Conservation (phyloP, 768 basidiomycete species). For the Hirschioporus abietinus region DNA sequence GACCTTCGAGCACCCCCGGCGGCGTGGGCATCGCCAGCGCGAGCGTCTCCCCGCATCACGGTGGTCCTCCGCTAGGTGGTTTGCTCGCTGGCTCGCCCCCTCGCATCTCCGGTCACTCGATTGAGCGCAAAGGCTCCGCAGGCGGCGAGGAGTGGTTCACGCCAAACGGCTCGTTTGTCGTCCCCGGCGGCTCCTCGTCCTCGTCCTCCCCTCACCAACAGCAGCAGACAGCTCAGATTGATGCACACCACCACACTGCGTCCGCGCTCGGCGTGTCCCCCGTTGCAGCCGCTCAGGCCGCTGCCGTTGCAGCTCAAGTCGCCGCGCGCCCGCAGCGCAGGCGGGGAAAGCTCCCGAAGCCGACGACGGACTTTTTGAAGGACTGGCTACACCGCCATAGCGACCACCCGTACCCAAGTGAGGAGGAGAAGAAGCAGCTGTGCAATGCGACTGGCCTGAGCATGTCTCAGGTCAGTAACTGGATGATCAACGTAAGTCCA, state of each 20-base stretch:
- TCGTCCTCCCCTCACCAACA: slow-evolving; percentile 27
- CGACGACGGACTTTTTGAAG: slow-evolving; percentile 85
- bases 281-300: slow-evolving; percentile 36
- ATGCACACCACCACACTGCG: slow-evolving; percentile 39
- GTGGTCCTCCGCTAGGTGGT: not conserved
- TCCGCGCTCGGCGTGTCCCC: slow-evolving; percentile 37
- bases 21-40: not conserved
- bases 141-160: slow-evolving; percentile 58
- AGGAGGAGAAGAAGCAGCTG: slow-evolving; percentile 87
- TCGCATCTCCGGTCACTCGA: slow-evolving; percentile 70
- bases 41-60: not conserved
- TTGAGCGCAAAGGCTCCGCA: slow-evolving; percentile 41
- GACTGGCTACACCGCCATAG: slow-evolving; percentile 85
- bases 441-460: slow-evolving; percentile 81
- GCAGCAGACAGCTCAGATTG: slow-evolving; percentile 25
- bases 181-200: slow-evolving; percentile 21
- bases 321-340: slow-evolving; percentile 71
- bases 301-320: slow-evolving; percentile 54
- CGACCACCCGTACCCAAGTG: slow-evolving; percentile 84
- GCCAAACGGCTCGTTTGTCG: slow-evolving; percentile 53
- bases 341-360: slow-evolving; percentile 84
- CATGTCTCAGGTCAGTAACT: slow-evolving; percentile 88
- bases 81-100: slow-evolving; percentile 40
- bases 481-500: slow-evolving; percentile 88
- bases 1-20: slow-evolving; percentile 58